These are phyloP conservation scores for Curvularia sp. DNA, from an alignment of 2,329 filamentous ascomycete genomes.

Conservation along the genomic window DNA sequence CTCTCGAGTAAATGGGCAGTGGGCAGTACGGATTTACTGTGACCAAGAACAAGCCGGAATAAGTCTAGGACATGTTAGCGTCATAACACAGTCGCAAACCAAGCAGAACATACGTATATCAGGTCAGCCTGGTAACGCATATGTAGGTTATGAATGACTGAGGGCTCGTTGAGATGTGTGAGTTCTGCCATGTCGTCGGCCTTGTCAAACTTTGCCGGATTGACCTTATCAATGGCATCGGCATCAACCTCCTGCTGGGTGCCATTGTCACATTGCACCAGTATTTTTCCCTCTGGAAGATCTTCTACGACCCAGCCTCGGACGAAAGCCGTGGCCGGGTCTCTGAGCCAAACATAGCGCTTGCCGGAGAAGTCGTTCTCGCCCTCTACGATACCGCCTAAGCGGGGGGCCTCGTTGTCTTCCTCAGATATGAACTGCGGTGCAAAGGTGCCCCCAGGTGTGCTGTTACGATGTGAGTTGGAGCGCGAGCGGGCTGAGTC, in stretches of 20 bases:
- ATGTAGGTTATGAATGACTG: constrained; percentile 95
- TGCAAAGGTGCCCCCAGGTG: constrained; percentile 84
- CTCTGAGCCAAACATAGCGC: constrained; percentile 96
- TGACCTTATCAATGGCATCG: constrained; percentile 96
- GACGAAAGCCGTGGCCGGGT: constrained; percentile 85
- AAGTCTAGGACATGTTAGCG: constrained; percentile 66
- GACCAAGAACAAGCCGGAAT: constrained; percentile 95
- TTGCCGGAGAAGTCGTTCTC: constrained; percentile 99
- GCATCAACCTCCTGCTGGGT: constrained; percentile 88
- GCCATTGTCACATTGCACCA: constrained; percentile 94
- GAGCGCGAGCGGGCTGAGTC: constrained; percentile 55
- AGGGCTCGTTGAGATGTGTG: constrained; percentile 96
- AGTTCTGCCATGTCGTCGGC: constrained; percentile 99
- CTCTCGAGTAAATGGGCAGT: constrained; percentile 92
- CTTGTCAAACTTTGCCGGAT: constrained; percentile 99
- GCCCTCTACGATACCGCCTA: constrained; percentile 79
- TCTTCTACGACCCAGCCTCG: constrained; percentile 93
- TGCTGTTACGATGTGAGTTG: constrained; percentile 70
- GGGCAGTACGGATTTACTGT: constrained; percentile 97
- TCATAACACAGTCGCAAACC: neutral
- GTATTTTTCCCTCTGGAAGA: constrained; percentile 69
- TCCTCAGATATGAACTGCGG: constrained; percentile 94
- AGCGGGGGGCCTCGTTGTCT: constrained; percentile 65
- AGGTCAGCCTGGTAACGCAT: constrained; percentile 94
- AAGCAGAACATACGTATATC: constrained; percentile 70